These are phyloP conservation scores for Collariella sp. DNA, from an alignment of 495 filamentous ascomycete species.

Conservation along the genomic window DNA sequence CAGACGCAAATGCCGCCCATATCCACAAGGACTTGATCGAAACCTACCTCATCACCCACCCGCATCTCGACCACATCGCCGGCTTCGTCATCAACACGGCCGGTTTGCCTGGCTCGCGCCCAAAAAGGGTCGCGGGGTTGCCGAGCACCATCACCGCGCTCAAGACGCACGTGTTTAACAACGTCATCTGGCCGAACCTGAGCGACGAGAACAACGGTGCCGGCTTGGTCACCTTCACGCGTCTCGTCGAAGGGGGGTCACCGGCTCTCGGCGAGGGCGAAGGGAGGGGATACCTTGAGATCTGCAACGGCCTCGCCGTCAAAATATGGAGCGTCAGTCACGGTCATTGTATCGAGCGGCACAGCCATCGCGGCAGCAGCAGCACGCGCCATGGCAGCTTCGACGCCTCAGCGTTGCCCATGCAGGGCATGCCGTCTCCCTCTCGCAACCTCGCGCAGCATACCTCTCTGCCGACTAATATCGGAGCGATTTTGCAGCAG, in stretches of 20 bases:
- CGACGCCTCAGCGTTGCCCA: conserved; percentile 19
- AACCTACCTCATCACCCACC: conserved; percentile 84
- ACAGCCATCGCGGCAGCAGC: conserved; percentile 48
- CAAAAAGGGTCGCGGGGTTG: conserved; percentile 76
- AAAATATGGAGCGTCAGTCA: conserved; percentile 77
- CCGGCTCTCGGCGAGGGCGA: conserved; percentile 68
- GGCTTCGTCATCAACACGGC: conserved; percentile 91
- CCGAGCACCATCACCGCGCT: conserved; percentile 80
- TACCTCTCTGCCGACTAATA: conserved; percentile 16
- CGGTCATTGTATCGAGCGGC: conserved; percentile 71
- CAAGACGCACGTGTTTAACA: conserved; percentile 93
- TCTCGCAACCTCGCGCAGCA: conserved; percentile 13
- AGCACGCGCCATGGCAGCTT: conserved; percentile 35
- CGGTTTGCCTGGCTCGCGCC: conserved; percentile 59
- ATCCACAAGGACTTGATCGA: conserved; percentile 71
- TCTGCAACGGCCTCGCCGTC: conserved; percentile 71
- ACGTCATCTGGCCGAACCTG: conserved; percentile 94
- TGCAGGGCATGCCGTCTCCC: conserved; percentile 10
- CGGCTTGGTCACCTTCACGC: conserved; percentile 82
- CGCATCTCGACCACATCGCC: conserved; percentile 87
- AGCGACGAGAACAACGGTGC: conserved; percentile 93
- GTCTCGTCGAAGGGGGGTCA: conserved; percentile 80
- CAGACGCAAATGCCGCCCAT: conserved; percentile 70
- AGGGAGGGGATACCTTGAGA: conserved; percentile 69
- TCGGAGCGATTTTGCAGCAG: conserved; percentile 19